Base-by-base conservation (phyloP, 2,329 filamentous ascomycete species). In the Parastagonospora nodorum region DNA sequence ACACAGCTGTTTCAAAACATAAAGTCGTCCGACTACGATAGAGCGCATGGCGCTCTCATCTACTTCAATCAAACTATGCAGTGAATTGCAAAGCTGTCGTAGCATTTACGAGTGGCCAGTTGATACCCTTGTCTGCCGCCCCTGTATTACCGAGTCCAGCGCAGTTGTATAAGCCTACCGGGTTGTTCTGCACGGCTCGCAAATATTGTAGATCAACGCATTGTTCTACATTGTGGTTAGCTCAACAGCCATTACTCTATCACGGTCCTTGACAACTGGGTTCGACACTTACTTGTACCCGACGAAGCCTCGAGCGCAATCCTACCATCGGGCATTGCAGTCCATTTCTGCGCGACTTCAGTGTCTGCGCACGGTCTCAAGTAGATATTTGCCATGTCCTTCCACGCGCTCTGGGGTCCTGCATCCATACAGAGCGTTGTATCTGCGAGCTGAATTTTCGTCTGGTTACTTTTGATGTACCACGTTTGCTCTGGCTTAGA, bases 131-230 rank as follows among this genome's bases (percentile, higher is more conserved):
- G 40, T 71, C 68, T 44, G 56, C 58, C 2, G 67, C 68, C 4
- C 68, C 68, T 1, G 56, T 58, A 32, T 71, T 71, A 1, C 58
- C 59, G 31, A 71, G 36, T 2, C 66, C 68, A 4, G 66, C 66
- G 45, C 68, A 71, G 16, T 52, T 51, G 42, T 71, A 71, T 43
- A 70, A n/a, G 1, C 67, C 68, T 1, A 71, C 67, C 4, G 68
- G 66, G 38, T 70, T 70, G 37, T 69, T 70, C 48, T 57, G 50
- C 35, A 58, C 65, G 8, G 68, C 68, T 6, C 53, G 46, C 44
- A 71, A 50, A 42, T 69, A 71, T 46, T 71, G 68, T 5, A 71
- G 54, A 52, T 71, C 67, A 11, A 71, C 51, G 48, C 68, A 70
- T 43, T 69, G 53, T 45, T 63, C 63, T 67, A 38, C 50, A 4